Evolutionary conservation across 139 green algal genomes (phyloP).

Genomic region (Chlorella sp.): DNA sequence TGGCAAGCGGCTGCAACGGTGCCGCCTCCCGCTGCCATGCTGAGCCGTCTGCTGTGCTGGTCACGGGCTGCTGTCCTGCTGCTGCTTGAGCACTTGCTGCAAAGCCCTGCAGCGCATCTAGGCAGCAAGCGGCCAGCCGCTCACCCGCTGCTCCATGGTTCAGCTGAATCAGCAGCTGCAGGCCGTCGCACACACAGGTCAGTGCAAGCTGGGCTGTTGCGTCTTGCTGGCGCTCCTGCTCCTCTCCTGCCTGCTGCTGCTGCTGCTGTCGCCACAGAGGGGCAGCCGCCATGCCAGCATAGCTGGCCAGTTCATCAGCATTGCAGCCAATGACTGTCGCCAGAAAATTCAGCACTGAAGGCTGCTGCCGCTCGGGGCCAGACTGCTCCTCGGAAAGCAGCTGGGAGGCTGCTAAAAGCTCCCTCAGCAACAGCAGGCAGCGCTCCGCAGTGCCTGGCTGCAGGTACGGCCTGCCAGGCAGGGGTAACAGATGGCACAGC

Average conservation of each 20-base stretch:
- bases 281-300: neutral
- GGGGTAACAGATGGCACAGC: too few relatives aligned
- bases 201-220: neutral
- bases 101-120: conserved; percentile 6
- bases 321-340: neutral
- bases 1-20: neutral
- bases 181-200: neutral
- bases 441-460: neutral
- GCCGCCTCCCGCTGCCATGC: conserved; percentile 1
- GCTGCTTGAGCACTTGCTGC: neutral
- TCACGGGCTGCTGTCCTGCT: neutral
- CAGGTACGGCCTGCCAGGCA: conserved; percentile 34
- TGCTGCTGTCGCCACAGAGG: neutral
- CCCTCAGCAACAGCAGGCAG: conserved; percentile 48
- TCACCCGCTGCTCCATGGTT: neutral
- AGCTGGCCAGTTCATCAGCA: neutral
- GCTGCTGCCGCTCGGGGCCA: neutral
- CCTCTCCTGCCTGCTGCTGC: neutral
- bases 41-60: neutral
- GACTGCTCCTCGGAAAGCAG: too few relatives aligned
- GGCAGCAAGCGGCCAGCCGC: too few relatives aligned
- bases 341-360: neutral
- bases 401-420: conserved; percentile 7
- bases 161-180: neutral
- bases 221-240: neutral